Evolutionary conservation across 73 alveolate genomes (phyloP).

Genomic region (Halteria grandinella): DNA sequence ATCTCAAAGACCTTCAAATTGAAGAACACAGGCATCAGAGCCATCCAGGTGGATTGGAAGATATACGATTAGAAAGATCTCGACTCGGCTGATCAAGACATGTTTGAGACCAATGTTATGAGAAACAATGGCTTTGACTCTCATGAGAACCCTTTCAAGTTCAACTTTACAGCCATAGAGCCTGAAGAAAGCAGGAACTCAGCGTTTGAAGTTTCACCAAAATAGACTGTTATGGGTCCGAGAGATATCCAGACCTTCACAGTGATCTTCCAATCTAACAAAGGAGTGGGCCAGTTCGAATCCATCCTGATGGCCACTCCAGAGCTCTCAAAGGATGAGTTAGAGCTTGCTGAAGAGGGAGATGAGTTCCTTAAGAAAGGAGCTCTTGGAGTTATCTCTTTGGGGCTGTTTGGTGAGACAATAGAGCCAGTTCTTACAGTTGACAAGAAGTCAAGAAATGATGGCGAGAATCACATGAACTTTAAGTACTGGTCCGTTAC

Average conservation of each 20-base stretch:
- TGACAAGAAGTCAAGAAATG: constrained; percentile 75
- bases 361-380: constrained; percentile 65
- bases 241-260: constrained; percentile 57
- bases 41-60: constrained; percentile 79
- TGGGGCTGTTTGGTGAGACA: constrained; percentile 65
- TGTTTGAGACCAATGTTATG: constrained; percentile 28
- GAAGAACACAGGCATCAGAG: constrained; percentile 82
- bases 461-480: constrained; percentile 75
- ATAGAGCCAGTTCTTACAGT: constrained; percentile 69
- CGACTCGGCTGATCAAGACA: constrained; percentile 32
- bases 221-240: constrained; percentile 45
- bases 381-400: constrained; percentile 69
- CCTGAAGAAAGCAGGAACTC: constrained; percentile 64
- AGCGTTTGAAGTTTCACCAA: constrained; percentile 68
- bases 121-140: constrained; percentile 64
- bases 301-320: constrained; percentile 77
- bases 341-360: constrained; percentile 55
- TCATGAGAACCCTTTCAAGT: constrained; percentile 66
- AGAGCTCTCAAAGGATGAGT: constrained; percentile 39
- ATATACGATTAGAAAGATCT: constrained; percentile 60
- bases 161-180: constrained; percentile 69
- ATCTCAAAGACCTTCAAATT: constrained; percentile 74
- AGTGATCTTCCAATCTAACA: constrained; percentile 63
- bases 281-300: constrained; percentile 67
- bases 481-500: constrained; percentile 73